A percentile compares a stretch with the other conserved stretches of the same genome.
Evolutionary conservation across 2,329 filamentous ascomycete genomes (phyloP).

Genomic region (Aureobasidium leucospermi): DNA sequence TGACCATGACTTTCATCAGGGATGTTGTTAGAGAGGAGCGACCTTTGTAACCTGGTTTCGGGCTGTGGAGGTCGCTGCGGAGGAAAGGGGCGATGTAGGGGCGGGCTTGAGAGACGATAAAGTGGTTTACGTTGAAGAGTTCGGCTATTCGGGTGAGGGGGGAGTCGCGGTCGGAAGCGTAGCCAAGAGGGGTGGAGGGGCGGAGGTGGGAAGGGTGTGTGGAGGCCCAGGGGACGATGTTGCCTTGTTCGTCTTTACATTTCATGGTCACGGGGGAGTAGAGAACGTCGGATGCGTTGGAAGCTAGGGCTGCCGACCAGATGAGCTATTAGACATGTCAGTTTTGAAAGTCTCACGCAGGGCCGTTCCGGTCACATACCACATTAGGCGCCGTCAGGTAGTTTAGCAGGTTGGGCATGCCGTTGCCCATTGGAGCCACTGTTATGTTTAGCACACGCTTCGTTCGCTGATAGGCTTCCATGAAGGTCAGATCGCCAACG

Average conservation of each 20-base stretch:
- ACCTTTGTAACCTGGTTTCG: slow-evolving; percentile 52
- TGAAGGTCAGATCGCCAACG: slow-evolving; percentile 83
- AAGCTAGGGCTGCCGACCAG: slow-evolving; percentile 71
- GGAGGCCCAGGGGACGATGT: slow-evolving; percentile 66
- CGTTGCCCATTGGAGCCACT: slow-evolving; percentile 65
- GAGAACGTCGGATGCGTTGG: slow-evolving; percentile 59
- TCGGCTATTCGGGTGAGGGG: slow-evolving; percentile 67
- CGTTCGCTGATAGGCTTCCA: slow-evolving; percentile 80
- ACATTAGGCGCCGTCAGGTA: slow-evolving; percentile 91
- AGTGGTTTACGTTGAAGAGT: slow-evolving; percentile 90
- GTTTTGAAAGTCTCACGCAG: not conserved
- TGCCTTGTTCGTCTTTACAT: slow-evolving; percentile 68
- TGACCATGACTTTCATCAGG: slow-evolving; percentile 47
- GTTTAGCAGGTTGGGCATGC: slow-evolving; percentile 79
- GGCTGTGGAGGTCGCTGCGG: slow-evolving; percentile 71
- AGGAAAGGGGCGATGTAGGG: slow-evolving; percentile 85
- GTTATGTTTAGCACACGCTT: slow-evolving; percentile 89
- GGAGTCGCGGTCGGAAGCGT: slow-evolving; percentile 57
- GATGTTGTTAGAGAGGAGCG: slow-evolving; percentile 46
- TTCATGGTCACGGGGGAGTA: slow-evolving; percentile 62
- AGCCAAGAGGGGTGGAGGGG: slow-evolving; percentile 59
- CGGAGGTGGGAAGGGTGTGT: slow-evolving; percentile 54
- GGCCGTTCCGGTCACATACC: slow-evolving; percentile 44
- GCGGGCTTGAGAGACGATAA: slow-evolving; percentile 85
- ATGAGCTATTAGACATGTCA: slow-evolving; percentile 50